Evolutionary conservation across 805 yeast genomes (phyloP).

Genomic region (Kurtzmaniella cleridarum): DNA sequence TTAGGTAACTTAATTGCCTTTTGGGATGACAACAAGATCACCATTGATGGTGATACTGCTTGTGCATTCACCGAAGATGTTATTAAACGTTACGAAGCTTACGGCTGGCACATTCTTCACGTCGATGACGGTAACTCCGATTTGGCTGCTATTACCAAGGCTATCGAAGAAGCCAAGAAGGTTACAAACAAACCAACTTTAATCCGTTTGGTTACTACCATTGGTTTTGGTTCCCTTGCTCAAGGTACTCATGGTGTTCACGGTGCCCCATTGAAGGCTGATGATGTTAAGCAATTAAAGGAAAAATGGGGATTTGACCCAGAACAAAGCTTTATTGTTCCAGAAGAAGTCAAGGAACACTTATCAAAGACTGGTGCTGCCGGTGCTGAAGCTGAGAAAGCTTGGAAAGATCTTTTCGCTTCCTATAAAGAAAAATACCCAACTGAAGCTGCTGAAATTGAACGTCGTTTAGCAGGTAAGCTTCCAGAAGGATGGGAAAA

Average conservation of each 20-base stretch:
- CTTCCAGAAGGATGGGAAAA: constrained; percentile 82
- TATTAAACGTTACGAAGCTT: constrained; percentile 73
- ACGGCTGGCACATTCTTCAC: constrained; percentile 86
- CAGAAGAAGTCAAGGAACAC: constrained; percentile 74
- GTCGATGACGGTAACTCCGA: constrained; percentile 82
- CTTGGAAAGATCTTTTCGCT: constrained; percentile 67
- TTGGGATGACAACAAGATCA: constrained; percentile 95
- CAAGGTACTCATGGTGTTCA: constrained; percentile 91
- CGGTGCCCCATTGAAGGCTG: constrained; percentile 93
- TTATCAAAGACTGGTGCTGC: constrained; percentile 53
- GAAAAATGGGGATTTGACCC: constrained; percentile 84
- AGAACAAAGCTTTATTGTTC: constrained; percentile 68
- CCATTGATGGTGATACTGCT: constrained; percentile 90
- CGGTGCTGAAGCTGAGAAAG: constrained; percentile 63
- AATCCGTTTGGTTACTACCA: constrained; percentile 83
- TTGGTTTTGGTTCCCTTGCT: constrained; percentile 85
- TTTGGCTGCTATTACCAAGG: constrained; percentile 61
- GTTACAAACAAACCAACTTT: constrained; percentile 81
- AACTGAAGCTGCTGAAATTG: constrained; percentile 68
- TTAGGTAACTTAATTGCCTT: constrained; percentile 89
- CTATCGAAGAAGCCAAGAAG: constrained; percentile 77
- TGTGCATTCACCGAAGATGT: constrained; percentile 95
- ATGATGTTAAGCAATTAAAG: constrained; percentile 86
- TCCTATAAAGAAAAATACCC: constrained; percentile 68
- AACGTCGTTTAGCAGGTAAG: constrained; percentile 70